phyloP scores from a whole-genome alignment of 257 asterid genomes.

The Nicotiana tomentosiformis region DNA sequence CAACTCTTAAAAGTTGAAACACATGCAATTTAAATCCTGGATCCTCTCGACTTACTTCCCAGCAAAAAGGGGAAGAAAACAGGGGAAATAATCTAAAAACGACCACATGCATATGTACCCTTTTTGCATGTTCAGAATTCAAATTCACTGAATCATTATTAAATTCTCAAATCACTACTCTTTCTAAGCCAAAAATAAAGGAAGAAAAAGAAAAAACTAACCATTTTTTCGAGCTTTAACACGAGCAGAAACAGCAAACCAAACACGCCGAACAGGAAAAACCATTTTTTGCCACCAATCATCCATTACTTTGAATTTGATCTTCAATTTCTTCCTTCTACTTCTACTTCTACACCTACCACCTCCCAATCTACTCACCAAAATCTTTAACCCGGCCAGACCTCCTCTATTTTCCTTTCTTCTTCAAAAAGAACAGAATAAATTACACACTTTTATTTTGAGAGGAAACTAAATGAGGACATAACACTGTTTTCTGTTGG shows the following conservation, averaged over 20 bases:
- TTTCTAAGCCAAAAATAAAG: not conserved
- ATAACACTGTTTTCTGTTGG: not conserved
- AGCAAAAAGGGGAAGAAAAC: not conserved
- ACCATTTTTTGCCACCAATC: constrained; percentile 76
- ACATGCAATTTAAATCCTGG: no score
- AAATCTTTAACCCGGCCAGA: constrained; percentile 68
- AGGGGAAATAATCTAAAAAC: not conserved
- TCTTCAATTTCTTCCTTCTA: constrained; percentile 51
- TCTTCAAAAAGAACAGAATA: not conserved
- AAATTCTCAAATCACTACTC: not conserved
- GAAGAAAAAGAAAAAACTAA: constrained; percentile 7
- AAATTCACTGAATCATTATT: not conserved
- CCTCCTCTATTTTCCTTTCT: constrained; percentile 5
- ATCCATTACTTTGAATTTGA: constrained; percentile 37
- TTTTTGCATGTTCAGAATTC: not conserved
- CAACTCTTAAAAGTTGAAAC: no score
- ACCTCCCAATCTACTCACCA: constrained; percentile 50
- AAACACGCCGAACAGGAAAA: constrained; percentile 70
- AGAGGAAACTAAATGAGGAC: not conserved
- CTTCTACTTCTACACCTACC: constrained; percentile 28
- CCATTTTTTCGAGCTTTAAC: constrained; percentile 64
- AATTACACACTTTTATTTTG: not conserved
- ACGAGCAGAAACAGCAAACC: constrained; percentile 60
- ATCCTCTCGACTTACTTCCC: not conserved
- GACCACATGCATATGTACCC: not conserved